Evolutionary conservation across 1,284 basidiomycete genomes (phyloP), one percentile per base, ranked within the genome.

Genomic region (Papiliotrema laurentii): DNA sequence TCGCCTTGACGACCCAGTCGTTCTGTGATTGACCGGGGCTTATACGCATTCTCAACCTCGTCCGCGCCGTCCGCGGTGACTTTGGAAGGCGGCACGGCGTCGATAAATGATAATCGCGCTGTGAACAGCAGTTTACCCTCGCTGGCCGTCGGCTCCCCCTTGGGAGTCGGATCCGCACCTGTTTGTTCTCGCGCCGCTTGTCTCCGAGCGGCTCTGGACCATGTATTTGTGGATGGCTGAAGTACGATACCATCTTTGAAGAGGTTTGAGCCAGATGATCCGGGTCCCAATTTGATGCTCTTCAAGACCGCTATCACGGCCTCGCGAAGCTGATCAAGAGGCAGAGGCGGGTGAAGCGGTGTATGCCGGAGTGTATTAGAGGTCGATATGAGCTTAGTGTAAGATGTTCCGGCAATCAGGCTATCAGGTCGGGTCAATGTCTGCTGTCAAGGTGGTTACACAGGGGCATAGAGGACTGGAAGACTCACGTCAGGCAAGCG

Each of bases 401-500:
- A 86, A 73, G 49, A 80, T 64, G 42, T 64, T 60, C 53, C 81
- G 76, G 28, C 83, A 54, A 5, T 76, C 51, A 45, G 69, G 53
- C 43, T 18, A 0, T 43, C 48, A 3, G 63, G 56, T 16, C 49
- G 49, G 13, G 49, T 61, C 24, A 61, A 41, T 47, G 35, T 51
- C 65, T 65, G 28, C 24, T 42, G 34, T 35, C 19, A 21, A 27
- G 24, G 19, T 19, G 14, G 25, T 55, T 42, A 28, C 37, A 28
- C 24, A 16, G 37, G 42, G 37, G 24, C 22, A 44, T 21, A 25
- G 28, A 24, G n/a, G 11, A 37, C 31, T 21, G 13, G 9, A 11
- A 19, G 18, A 76, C 86, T 45, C 64, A 90, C 90, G 54, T 93
- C 88, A 1, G 87, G 83, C 25, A 94, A 73, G 9, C 83, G 80